A percentile compares a stretch with the other conserved stretches of the same genome.
These are phyloP conservation scores for Blastocystis sp. DNA, from an alignment of 352 stramenopile species.

Conservation along the genomic window DNA sequence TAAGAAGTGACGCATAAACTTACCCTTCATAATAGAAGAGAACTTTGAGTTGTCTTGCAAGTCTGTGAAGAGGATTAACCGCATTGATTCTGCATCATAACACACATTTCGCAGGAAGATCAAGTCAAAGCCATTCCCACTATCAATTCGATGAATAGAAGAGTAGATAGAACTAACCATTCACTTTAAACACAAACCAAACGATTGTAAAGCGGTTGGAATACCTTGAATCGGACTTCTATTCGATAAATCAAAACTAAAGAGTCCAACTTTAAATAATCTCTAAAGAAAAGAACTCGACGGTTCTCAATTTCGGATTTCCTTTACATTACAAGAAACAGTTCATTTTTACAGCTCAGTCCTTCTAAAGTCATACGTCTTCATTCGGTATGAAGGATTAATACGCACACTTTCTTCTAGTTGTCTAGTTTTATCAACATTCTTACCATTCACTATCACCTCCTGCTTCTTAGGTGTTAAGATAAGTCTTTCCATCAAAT, in stretches of 20 bases:
- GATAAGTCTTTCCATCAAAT: background rate
- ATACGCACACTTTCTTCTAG: background rate
- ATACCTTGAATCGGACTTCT: background rate
- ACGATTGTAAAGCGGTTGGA: background rate
- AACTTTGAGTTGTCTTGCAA: constrained; percentile 7
- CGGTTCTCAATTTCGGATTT: constrained; percentile 26
- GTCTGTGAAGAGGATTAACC: constrained; percentile 1
- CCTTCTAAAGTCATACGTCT: constrained; percentile 27
- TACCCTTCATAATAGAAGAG: background rate
- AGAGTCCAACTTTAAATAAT: background rate
- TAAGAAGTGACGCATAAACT: background rate
- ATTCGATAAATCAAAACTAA: background rate
- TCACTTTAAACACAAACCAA: background rate
- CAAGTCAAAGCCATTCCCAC: background rate
- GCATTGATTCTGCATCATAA: constrained; percentile 16
- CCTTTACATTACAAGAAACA: background rate
- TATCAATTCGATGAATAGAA: background rate
- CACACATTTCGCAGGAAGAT: constrained; percentile 46
- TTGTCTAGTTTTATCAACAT: background rate
- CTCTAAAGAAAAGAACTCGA: constrained; percentile 7
- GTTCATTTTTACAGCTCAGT: background rate
- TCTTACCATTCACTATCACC: background rate
- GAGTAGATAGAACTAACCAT: background rate
- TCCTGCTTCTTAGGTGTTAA: background rate
- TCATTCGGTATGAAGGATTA: background rate